Evolutionary conservation across 495 filamentous ascomycete species (phyloP), one percentile per base, ranked within the genome.

Genomic region (Rusavskia elegans): DNA sequence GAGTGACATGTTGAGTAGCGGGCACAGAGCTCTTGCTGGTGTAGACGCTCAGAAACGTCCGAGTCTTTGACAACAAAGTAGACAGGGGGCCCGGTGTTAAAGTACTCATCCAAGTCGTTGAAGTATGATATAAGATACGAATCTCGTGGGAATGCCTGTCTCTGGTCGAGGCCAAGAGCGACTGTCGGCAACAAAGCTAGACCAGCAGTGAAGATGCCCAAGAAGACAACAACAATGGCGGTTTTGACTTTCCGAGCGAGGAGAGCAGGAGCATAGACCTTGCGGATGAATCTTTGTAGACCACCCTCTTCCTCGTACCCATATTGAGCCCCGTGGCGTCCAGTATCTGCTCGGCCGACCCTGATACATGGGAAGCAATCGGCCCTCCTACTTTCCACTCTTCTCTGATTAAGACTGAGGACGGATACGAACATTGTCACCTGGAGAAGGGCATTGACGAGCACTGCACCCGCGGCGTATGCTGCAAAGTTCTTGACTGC

Each of bases 391-490:
- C 82, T 80, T 57, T 97, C 88, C 0, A 89, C 87, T 11, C 92
- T 75, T 58, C 77, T 76, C 63, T 98, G 92, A 59, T 97, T 97
- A 49, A 95, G 73, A 25, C 87, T 80, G 14, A 98, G 78, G 2
- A 96, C 84, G 13, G 92, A 83, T 38, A 96, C 77, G 58, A 98
- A 98, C 81, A 96, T 89, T 9, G 92, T 98, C 50, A 96, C 80
- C 63, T 98, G 92, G 20, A 98, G 68, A 30, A 97, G 60, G 6
- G 93, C 92, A 60, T 98, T 98, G 72, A 98, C 89, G 58, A 96
- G 83, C 11, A 98, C 93, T 6, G 92, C 92, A 35, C 92, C 92
- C 16, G 92, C 89, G 1, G 92, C 92, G 65, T 98, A 98, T 30
- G 89, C 80, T 11, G 92, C 92, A 65, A 98, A 98, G 62, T 98